A percentile compares a stretch with the other conserved stretches of the same genome.
Conservation (phyloP, 495 filamentous ascomycete genomes). For the Penicillium malachiteum region DNA sequence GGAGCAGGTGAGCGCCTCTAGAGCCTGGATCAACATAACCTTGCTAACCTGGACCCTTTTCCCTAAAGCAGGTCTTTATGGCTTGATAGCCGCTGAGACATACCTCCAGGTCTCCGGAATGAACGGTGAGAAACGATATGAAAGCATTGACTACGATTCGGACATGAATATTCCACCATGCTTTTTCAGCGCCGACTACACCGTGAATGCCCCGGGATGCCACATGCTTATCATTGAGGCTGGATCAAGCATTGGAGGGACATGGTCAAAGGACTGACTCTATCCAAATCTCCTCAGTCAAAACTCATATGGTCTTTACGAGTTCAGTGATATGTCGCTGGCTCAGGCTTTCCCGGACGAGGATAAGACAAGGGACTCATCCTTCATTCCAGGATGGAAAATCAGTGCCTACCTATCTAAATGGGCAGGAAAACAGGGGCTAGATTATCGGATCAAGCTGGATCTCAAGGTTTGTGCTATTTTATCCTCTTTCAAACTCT, state of each 20-base stretch:
- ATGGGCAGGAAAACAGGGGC: conserved; percentile 56
- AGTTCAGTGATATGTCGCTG: conserved; percentile 61
- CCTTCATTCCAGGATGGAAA: conserved; percentile 64
- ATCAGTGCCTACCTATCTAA: conserved; percentile 60
- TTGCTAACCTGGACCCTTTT: background rate
- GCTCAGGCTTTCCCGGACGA: conserved; percentile 26
- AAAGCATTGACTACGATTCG: background rate
- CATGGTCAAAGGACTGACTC: conserved; percentile 58
- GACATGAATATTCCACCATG: conserved; percentile 7
- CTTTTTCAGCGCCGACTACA: conserved; percentile 1
- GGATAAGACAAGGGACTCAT: background rate
- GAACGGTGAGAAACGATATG: conserved; percentile 4
- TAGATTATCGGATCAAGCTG: conserved; percentile 54
- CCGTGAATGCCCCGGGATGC: conserved; percentile 18
- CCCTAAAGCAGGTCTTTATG: conserved; percentile 36
- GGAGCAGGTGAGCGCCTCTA: background rate
- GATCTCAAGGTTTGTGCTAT: conserved; percentile 45
- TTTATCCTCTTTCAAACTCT: background rate
- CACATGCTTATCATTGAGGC: conserved; percentile 47
- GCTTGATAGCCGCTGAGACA: conserved; percentile 57
- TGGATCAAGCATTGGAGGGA: conserved; percentile 57
- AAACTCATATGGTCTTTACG: conserved; percentile 36
- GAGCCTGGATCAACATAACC: background rate
- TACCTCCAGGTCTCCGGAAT: conserved; percentile 47
- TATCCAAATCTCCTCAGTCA: conserved; percentile 51